Base-by-base conservation (phyloP, 78 protist species). In the Dictyostelium citrinum region DNA sequence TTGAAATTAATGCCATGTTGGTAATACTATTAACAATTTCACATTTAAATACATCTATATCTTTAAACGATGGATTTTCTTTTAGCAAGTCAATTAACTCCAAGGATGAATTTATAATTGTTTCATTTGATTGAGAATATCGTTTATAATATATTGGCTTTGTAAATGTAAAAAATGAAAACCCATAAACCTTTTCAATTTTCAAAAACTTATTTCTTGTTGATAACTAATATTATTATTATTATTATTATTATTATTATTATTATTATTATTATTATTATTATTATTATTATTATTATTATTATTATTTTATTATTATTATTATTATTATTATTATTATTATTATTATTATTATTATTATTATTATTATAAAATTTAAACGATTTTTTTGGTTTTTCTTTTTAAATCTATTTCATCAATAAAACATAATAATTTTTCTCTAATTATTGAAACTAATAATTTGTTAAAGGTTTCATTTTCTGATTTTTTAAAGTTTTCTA, bases 11-110 rank as follows among this genome's bases (percentile, higher is more conserved):
- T 5, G 49, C 84, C 70, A 49, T 79, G 35, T 79, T 79, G 16
- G 51, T 24, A 55, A 79, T 79, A 58, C 84, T 79, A 79, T 79
- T 79, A 17, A 68, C 43, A 68, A 68, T 68, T 68, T 68, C 76
- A 24, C n/a, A 3, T 31, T 68, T 68, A 68, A 10, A 79, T 51
- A 49, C 16, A 7, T 79, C 84, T 35, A 79, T 55, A 79, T 79
- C 84, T 35, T 31, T 29, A 79, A 29, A 79, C 20, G 37, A 33
- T 55, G 17, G 29, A 22, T 79, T 79, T 20, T 79, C 29, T 79
- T 55, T 79, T 51, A 79, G 31, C 1, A 79, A 17, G 55, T 79
- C 84, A 3, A 79, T 79, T 31, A 79, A 55, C 10, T 79, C 70
- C 3, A 79, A 20, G 2, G 76, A 1, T 12, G 35, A 2, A 14